These are phyloP conservation scores for Elymus sibiricus DNA, from an alignment of 176 grass and related monocot genomes.

Conservation along the genomic window DNA sequence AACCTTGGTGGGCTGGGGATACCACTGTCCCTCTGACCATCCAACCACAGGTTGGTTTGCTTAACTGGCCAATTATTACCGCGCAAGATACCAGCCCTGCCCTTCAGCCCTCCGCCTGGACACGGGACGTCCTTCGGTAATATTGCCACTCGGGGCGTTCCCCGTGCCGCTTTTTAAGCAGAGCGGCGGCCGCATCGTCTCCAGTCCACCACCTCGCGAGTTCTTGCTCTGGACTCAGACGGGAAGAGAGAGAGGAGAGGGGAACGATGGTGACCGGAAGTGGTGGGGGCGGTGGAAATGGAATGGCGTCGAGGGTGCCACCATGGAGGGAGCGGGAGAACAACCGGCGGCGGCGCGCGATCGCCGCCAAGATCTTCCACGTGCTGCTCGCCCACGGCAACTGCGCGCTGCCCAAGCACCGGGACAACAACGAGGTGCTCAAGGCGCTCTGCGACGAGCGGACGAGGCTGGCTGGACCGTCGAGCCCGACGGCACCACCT, in stretches of 20 bases:
- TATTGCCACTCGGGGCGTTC: neutral
- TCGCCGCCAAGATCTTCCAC: slow-evolving; percentile 89
- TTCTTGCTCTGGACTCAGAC: neutral
- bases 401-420: slow-evolving; percentile 95
- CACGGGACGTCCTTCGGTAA: neutral
- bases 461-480: slow-evolving; percentile 91
- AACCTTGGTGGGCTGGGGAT: no score
- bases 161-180: neutral
- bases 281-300: no score
- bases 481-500: slow-evolving; percentile 90
- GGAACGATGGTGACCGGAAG: no score
- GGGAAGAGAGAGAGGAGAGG: neutral
- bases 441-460: slow-evolving; percentile 86
- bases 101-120: neutral
- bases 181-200: neutral
- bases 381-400: slow-evolving; percentile 80
- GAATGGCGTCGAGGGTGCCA: slow-evolving; percentile 45
- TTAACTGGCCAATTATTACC: no score
- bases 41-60: no score
- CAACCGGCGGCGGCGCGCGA: slow-evolving; percentile 86
- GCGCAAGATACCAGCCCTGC: neutral
- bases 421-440: slow-evolving; percentile 99
- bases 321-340: slow-evolving; percentile 98
- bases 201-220: neutral
- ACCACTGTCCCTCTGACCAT: no score